Evolutionary conservation across 2,329 filamentous ascomycete genomes (phyloP).

Genomic region (Cadophora gregata): DNA sequence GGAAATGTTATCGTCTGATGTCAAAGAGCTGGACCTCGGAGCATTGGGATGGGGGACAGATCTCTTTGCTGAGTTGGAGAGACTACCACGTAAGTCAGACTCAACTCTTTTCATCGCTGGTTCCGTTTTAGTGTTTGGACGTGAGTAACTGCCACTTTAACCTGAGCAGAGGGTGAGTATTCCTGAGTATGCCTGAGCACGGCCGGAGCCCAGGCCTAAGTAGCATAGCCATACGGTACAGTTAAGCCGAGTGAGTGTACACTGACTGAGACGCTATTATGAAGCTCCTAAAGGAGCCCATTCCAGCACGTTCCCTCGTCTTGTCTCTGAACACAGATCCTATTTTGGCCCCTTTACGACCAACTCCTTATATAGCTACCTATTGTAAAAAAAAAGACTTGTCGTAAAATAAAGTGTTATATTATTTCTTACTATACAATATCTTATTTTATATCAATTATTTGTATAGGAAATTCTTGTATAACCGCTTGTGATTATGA

Average conservation of each 20-base stretch:
- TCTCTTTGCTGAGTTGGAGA: too few species aligned
- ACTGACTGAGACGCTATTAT: slow-evolving; percentile 25
- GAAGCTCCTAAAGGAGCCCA: slow-evolving; percentile 21
- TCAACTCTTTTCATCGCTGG: background rate
- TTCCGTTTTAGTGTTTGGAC: background rate
- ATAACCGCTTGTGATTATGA: too few species aligned
- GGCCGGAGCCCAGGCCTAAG: too few species aligned
- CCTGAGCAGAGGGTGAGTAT: too few species aligned
- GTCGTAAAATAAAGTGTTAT: background rate
- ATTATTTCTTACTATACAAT: slow-evolving; percentile 10
- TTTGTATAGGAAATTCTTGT: too few species aligned
- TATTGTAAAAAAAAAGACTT: slow-evolving; percentile 12
- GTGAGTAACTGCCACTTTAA: too few species aligned
- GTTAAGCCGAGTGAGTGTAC: slow-evolving; percentile 27
- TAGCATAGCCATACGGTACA: background rate
- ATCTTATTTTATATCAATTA: slow-evolving; percentile 5
- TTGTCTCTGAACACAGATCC: slow-evolving; percentile 14
- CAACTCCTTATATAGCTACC: slow-evolving; percentile 11
- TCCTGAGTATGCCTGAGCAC: too few species aligned
- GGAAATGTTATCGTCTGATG: too few species aligned
- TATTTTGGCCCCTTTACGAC: slow-evolving; percentile 18
- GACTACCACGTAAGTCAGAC: background rate
- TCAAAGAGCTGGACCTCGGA: too few species aligned
- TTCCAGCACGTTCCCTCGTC: slow-evolving; percentile 10
- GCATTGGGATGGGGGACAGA: too few species aligned